phyloP scores from a whole-genome alignment of 169 alveolate species.

The Plasmodium fragile region DNA sequence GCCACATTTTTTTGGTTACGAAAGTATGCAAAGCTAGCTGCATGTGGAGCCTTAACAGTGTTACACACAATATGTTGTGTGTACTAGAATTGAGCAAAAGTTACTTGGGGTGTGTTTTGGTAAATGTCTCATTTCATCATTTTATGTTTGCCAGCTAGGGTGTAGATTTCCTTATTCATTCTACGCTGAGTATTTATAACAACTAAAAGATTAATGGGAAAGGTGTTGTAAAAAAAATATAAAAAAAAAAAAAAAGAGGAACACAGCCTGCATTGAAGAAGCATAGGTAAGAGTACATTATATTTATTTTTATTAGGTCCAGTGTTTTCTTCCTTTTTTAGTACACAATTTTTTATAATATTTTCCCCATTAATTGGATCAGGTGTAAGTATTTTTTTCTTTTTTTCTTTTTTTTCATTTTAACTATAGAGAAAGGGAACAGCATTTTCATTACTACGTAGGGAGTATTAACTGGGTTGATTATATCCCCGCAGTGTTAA shows the following conservation, averaged over 20 bases:
- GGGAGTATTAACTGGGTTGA: not conserved
- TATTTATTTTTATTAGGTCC: not conserved
- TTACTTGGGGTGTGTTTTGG: not conserved
- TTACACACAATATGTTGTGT: not conserved
- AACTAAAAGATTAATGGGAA: not conserved
- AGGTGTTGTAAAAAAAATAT: not conserved
- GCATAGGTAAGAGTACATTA: not conserved
- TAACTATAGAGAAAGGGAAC: not conserved
- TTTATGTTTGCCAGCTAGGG: not conserved
- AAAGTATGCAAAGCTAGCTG: not conserved
- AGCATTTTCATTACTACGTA: not conserved
- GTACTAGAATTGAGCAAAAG: not conserved
- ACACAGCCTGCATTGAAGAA: not conserved
- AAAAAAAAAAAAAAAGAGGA: not conserved
- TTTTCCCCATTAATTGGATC: not conserved
- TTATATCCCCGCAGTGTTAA: not conserved
- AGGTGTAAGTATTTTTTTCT: not conserved
- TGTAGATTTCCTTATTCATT: not conserved
- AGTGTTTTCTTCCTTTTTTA: no score
- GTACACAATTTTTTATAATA: not conserved
- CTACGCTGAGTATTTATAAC: not conserved
- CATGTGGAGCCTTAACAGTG: not conserved
- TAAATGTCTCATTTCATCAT: not conserved
- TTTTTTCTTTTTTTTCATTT: no score
- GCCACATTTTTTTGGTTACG: not conserved